Evolutionary conservation across 2,329 filamentous ascomycete species (phyloP).

Genomic region (Penicillium concentricum): DNA sequence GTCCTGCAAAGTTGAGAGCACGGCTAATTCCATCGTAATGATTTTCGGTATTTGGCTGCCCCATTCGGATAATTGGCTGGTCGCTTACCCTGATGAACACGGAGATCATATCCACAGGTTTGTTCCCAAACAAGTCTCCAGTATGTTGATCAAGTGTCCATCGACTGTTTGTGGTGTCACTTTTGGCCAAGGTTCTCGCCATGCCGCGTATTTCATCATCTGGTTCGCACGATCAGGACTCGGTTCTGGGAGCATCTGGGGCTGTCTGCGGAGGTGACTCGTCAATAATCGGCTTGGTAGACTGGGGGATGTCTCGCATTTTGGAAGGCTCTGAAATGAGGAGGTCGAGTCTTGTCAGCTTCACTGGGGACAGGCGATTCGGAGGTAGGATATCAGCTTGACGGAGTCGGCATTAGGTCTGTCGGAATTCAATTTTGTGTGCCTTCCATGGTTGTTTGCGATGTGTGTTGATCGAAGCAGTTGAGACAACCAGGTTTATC

Average conservation of each 20-base stretch:
- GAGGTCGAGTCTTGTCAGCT: not conserved
- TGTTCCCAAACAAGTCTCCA: not conserved
- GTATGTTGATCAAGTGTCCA: not conserved
- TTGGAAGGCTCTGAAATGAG: not conserved
- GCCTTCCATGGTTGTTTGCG: not conserved
- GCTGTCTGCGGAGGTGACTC: not conserved
- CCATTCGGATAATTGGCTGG: not conserved
- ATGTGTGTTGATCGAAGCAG: not conserved
- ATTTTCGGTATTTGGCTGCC: not conserved
- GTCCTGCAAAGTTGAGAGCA: not conserved
- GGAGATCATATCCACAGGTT: not conserved
- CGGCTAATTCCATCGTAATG: not conserved
- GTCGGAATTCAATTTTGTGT: not conserved
- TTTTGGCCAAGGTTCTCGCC: not conserved
- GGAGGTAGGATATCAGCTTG: too few species aligned
- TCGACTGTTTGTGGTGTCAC: not conserved
- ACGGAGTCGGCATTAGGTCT: not conserved
- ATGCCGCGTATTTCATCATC: too few species aligned
- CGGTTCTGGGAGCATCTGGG: not conserved
- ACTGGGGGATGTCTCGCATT: not conserved
- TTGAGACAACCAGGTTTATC: not conserved
- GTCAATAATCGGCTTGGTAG: too few species aligned
- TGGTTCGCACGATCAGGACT: not conserved
- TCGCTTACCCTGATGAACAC: not conserved
- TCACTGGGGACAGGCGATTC: not conserved